Evolutionary conservation across 2,329 filamentous ascomycete genomes (phyloP).

Genomic region (Akanthomyces dipterigenus): DNA sequence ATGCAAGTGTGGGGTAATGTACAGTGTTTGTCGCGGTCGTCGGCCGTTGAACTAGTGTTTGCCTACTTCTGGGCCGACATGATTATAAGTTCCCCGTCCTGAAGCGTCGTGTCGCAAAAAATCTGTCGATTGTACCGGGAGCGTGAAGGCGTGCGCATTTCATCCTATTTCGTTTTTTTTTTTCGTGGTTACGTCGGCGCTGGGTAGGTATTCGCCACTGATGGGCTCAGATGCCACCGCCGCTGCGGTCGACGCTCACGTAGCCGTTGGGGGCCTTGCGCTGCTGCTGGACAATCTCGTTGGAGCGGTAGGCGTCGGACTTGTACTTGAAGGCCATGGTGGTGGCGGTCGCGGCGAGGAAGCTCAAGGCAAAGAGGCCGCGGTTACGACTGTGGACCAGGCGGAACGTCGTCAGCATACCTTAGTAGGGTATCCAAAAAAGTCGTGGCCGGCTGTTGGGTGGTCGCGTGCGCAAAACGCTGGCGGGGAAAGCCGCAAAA

Average conservation of each 20-base stretch:
- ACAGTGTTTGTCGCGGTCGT: not conserved
- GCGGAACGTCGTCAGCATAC: not conserved
- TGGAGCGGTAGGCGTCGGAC: conserved; percentile 29
- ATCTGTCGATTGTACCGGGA: not conserved
- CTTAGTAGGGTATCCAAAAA: not conserved
- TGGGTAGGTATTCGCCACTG: not conserved
- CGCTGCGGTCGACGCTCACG: conserved; percentile 47
- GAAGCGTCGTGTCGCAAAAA: not conserved
- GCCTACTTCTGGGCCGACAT: not conserved
- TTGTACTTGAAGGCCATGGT: conserved; percentile 27
- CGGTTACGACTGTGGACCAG: conserved; percentile 29
- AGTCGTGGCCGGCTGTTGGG: not conserved
- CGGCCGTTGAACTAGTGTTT: not conserved
- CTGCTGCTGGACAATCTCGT: conserved; percentile 37
- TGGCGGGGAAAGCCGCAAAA: not conserved
- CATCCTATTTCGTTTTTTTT: not conserved
- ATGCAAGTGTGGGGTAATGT: not conserved
- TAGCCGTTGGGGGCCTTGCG: conserved; percentile 33
- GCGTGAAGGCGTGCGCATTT: not conserved
- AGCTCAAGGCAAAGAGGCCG: conserved; percentile 28
- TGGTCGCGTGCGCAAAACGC: not conserved
- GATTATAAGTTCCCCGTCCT: not conserved
- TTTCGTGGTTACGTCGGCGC: not conserved
- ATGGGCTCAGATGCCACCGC: conserved; percentile 33
- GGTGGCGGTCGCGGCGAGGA: conserved; percentile 22